Evolutionary conservation across 768 basidiomycete species (phyloP).

Genomic region (Naematelia aurantialba): DNA sequence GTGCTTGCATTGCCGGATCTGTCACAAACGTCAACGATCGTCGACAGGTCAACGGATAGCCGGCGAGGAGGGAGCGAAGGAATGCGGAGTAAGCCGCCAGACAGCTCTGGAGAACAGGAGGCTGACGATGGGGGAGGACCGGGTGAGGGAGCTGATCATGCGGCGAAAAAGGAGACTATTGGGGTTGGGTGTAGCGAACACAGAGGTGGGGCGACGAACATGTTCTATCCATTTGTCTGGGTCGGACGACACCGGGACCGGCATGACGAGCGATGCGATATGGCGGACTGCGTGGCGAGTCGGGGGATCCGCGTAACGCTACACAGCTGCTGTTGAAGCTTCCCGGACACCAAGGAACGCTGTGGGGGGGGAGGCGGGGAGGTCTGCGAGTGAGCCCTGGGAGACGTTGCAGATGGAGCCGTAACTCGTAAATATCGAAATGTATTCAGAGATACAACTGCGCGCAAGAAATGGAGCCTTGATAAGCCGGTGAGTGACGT

Average conservation of each 20-base stretch:
- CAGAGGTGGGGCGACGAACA: constrained; percentile 22
- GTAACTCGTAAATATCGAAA: background rate
- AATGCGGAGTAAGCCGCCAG: background rate
- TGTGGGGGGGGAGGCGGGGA: background rate
- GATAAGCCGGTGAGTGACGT: background rate
- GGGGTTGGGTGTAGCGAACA: background rate
- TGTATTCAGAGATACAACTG: background rate
- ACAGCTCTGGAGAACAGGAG: background rate
- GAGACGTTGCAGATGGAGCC: background rate
- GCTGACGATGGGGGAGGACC: background rate
- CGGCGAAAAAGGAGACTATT: background rate
- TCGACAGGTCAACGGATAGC: background rate
- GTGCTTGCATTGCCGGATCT: constrained; percentile 52
- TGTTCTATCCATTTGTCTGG: constrained; percentile 50
- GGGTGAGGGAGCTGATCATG: background rate
- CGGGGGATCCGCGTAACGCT: too few species aligned
- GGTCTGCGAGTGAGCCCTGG: background rate
- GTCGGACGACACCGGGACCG: constrained; percentile 32
- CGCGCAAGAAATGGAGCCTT: background rate
- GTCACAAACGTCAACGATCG: too few species aligned
- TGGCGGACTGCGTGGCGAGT: background rate
- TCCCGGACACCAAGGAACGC: too few species aligned
- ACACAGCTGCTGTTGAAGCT: too few species aligned
- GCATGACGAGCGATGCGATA: constrained; percentile 13
- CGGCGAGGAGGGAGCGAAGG: background rate